Base-by-base conservation (phyloP, 208 protist genomes). In the Trypanosomatidae sp. region DNA sequence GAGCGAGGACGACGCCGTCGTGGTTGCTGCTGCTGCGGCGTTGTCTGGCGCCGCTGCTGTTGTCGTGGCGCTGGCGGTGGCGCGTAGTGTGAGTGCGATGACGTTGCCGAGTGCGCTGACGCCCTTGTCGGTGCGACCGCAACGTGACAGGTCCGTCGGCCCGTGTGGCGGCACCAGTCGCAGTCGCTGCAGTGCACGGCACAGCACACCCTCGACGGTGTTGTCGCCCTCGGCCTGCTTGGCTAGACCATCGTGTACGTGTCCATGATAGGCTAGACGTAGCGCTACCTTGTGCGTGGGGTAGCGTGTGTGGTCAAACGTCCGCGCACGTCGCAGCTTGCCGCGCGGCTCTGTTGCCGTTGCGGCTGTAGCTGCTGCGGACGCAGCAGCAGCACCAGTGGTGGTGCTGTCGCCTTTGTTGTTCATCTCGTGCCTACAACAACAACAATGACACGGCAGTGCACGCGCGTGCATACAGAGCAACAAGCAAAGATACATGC, bases 61-160 rank as follows among this genome's bases (percentile, higher is more conserved):
- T 18, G 11, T 22, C 25, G 11, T 22, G 11, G 13, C 21, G 13
- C 37, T 33, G 26, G 6, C 15, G 16, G 71, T 80, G 6, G 79
- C 69, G 3, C 84, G 71, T 8, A 59, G 60, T 3, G 72, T 71
- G 25, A 88, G 57, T 1, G 74, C 80, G 30, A 88, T 64, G 53
- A 55, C 70, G 61, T 92, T 92, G 18, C 84, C 79, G 21, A 92
- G 64, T 3, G 84, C 84, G 56, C 79, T 89, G 20, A 92, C 84
- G 18, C 84, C 84, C 56, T 92, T 92, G 48, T 92, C 84, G 0
- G 84, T 92, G 19, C 84, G 69, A 11, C 84, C 84, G 46, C 84
- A 92, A 20, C 84, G 84, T 3, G 65, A 61, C 37, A 88, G 69
- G 47, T 76, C 58, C 39, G 58, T 43, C 5, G 84, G 84, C 0